Conservation (phyloP, 371 early-diverging fungal species). For the Actinomortierella wolfii region DNA sequence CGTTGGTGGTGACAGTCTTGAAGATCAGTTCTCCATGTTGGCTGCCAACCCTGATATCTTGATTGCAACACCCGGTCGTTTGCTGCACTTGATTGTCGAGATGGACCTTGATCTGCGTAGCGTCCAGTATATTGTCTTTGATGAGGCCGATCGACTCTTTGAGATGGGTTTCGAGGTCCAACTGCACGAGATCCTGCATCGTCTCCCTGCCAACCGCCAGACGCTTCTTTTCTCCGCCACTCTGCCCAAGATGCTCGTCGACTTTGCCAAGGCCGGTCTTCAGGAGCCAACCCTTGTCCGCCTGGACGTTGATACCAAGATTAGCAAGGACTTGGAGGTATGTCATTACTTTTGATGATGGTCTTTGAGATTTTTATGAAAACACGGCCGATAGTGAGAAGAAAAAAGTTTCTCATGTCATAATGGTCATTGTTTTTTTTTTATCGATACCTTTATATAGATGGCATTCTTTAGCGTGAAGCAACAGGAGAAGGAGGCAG, state of each 20-base stretch:
- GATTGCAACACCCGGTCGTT: slow-evolving; percentile 98
- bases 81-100: slow-evolving; percentile 95
- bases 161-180: slow-evolving; percentile 98
- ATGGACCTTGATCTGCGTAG: slow-evolving; percentile 87
- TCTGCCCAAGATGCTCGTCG: slow-evolving; percentile 87
- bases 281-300: slow-evolving; percentile 92
- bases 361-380: no score
- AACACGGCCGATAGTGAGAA: background rate
- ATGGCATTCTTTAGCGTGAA: slow-evolving; percentile 89
- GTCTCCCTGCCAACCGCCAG: slow-evolving; percentile 85
- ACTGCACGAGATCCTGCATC: slow-evolving; percentile 86
- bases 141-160: slow-evolving; percentile 98
- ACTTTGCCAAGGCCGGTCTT: slow-evolving; percentile 95
- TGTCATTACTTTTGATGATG: slow-evolving; percentile 1
- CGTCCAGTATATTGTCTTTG: slow-evolving; percentile 96
- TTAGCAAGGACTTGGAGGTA: slow-evolving; percentile 88
- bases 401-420: slow-evolving; percentile 1
- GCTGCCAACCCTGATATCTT: slow-evolving; percentile 96
- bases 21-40: slow-evolving; percentile 91
- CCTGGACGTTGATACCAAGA: slow-evolving; percentile 93
- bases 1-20: slow-evolving; percentile 96
- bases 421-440: slow-evolving; percentile 5
- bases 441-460: slow-evolving; percentile 43
- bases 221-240: slow-evolving; percentile 96
- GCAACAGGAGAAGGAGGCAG: slow-evolving; percentile 88